Evolutionary conservation across 2,329 filamentous ascomycete species (phyloP).

Genomic region (Apiospora kogelbergensis): DNA sequence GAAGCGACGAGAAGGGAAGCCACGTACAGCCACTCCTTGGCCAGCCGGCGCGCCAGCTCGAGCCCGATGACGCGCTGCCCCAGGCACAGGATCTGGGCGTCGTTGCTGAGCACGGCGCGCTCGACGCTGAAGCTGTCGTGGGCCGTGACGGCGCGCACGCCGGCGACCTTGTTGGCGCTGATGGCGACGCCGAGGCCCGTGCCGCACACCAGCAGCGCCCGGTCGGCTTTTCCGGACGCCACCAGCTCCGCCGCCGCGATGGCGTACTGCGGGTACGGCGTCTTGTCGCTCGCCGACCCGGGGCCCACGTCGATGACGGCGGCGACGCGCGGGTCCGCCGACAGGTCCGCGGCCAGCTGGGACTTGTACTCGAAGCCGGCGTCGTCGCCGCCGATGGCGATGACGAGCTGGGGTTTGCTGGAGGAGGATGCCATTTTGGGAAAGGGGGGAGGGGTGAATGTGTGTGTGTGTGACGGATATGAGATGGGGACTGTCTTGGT

Average conservation of each 20-base stretch:
- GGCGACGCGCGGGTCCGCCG: constrained; percentile 61
- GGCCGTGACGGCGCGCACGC: constrained; percentile 77
- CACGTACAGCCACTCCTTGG: constrained; percentile 67
- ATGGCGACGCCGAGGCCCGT: constrained; percentile 84
- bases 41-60: constrained; percentile 73
- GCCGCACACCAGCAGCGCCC: constrained; percentile 77
- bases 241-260: constrained; percentile 66
- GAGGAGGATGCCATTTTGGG: not conserved
- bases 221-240: constrained; percentile 62
- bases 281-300: constrained; percentile 63
- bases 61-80: constrained; percentile 78
- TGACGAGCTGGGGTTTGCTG: constrained; percentile 1
- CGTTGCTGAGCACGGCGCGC: constrained; percentile 75
- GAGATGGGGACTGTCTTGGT: not conserved
- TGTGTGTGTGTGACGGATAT: too few relatives aligned
- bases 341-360: constrained; percentile 68
- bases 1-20: not conserved
- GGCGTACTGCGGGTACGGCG: constrained; percentile 75
- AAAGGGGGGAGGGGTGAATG: too few relatives aligned
- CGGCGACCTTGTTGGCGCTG: constrained; percentile 77
- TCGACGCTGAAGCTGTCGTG: constrained; percentile 83
- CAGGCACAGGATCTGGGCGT: constrained; percentile 82
- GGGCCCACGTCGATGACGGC: constrained; percentile 72
- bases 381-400: constrained; percentile 41
- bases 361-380: constrained; percentile 76